Evolutionary conservation across 345 rosid species (phyloP).

Genomic region (Rhodamnia argentea): DNA sequence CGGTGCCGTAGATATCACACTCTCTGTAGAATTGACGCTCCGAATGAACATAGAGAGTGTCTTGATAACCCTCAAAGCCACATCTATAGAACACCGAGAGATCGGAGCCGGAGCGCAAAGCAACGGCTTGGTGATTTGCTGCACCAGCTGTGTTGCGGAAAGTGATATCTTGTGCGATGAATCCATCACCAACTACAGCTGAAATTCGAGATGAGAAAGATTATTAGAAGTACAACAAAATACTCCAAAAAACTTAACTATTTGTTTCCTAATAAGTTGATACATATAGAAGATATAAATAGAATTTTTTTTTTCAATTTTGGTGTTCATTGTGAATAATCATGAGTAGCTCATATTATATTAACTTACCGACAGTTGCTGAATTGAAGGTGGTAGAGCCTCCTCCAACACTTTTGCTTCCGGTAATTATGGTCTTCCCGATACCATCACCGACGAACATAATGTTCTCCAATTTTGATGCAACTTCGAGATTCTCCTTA

Average conservation of each 20-base stretch:
- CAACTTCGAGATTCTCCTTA: constrained; percentile 52
- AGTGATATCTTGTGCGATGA: constrained; percentile 53
- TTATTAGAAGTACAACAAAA: neutral
- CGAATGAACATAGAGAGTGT: constrained; percentile 52
- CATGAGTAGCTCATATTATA: neutral
- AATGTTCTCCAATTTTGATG: constrained; percentile 33
- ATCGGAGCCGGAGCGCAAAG: constrained; percentile 59
- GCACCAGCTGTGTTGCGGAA: constrained; percentile 67
- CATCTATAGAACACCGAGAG: constrained; percentile 57
- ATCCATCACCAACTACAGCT: constrained; percentile 56
- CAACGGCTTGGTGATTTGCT: constrained; percentile 51
- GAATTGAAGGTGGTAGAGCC: constrained; percentile 81
- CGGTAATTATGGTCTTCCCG: constrained; percentile 68
- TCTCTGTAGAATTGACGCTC: constrained; percentile 50
- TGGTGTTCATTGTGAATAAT: no score
- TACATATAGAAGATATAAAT: no score
- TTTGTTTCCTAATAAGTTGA: no score
- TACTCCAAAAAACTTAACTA: no score
- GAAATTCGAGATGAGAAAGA: neutral
- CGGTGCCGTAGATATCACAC: constrained; percentile 46
- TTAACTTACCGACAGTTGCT: constrained; percentile 79
- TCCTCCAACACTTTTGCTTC: constrained; percentile 86
- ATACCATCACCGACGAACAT: constrained; percentile 84
- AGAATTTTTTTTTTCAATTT: no score
- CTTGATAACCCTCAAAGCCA: constrained; percentile 54